Conservation (phyloP, 2,329 filamentous ascomycete genomes). For the Trichothecium roseum region DNA sequence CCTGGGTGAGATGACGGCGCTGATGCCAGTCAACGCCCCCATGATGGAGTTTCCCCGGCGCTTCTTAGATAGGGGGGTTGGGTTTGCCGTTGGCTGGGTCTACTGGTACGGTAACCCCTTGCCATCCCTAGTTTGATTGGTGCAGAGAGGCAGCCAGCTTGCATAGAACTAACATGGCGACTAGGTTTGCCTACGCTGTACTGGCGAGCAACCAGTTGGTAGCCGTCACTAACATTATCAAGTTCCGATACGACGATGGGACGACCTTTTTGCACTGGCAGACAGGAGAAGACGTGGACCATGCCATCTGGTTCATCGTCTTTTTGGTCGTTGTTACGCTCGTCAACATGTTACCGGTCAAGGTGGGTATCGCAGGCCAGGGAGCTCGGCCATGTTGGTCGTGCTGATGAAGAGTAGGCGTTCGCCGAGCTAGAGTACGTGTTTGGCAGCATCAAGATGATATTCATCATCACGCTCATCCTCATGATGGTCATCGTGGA, state of each 20-base stretch:
- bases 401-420: conserved; percentile 6
- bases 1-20: conserved; percentile 27
- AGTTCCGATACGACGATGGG: conserved; percentile 25
- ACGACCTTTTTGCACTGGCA: conserved; percentile 19
- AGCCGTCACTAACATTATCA: conserved; percentile 21
- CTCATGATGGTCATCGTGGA: conserved; percentile 26
- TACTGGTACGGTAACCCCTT: conserved; percentile 25
- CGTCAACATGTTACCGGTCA: conserved; percentile 26
- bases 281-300: conserved; percentile 21
- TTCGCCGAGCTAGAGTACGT: conserved; percentile 26
- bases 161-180: no score
- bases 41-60: conserved; percentile 26
- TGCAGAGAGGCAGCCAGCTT: no score
- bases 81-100: conserved; percentile 27
- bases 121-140: no score
- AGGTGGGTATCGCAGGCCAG: conserved; percentile 16
- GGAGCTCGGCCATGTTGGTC: no score
- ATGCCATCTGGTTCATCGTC: conserved; percentile 25
- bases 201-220: conserved; percentile 24
- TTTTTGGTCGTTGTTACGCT: conserved; percentile 22
- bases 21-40: conserved; percentile 27
- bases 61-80: conserved; percentile 23
- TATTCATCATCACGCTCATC: conserved; percentile 23
- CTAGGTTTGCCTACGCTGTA: conserved; percentile 27
- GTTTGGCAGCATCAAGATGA: conserved; percentile 25